phyloP scores from a whole-genome alignment of 805 yeast genomes.

The Pichia rugopelliculosa region DNA sequence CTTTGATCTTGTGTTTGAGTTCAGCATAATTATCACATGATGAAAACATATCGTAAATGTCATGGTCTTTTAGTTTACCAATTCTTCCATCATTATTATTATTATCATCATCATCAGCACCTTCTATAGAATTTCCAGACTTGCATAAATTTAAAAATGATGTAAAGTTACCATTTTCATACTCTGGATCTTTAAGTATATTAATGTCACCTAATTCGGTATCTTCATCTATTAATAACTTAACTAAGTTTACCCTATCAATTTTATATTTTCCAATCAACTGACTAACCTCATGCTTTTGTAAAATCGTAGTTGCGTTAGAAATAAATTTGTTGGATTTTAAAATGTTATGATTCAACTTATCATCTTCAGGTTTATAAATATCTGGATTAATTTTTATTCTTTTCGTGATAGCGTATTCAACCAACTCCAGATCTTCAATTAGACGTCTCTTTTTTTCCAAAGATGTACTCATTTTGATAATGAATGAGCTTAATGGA shows the following conservation, averaged over 20 bases:
- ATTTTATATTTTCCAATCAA: slow-evolving; percentile 42
- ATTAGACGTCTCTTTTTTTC: slow-evolving; percentile 34
- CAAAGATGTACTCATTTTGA: slow-evolving; percentile 19
- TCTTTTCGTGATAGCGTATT: slow-evolving; percentile 56
- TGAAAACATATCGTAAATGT: slow-evolving; percentile 28
- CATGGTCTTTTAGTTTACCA: slow-evolving; percentile 5
- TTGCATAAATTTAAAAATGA: background rate
- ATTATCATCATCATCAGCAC: background rate
- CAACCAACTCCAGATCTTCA: slow-evolving; percentile 69
- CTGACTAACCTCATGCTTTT: slow-evolving; percentile 57
- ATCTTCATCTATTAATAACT: slow-evolving; percentile 6
- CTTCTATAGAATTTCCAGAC: too few relatives aligned
- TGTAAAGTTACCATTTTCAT: background rate
- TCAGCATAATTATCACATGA: slow-evolving; percentile 12
- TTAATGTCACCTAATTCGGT: background rate
- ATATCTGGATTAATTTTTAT: slow-evolving; percentile 54
- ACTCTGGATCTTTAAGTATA: slow-evolving; percentile 19
- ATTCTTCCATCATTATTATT: background rate
- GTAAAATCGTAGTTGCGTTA: slow-evolving; percentile 45
- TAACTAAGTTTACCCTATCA: slow-evolving; percentile 22
- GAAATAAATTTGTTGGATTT: slow-evolving; percentile 34
- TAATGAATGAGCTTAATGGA: too few relatives aligned
- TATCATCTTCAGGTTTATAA: slow-evolving; percentile 26
- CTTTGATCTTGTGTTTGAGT: background rate
- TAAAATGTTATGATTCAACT: slow-evolving; percentile 25